Evolutionary conservation across 305 asterid species (phyloP).

Genomic region (Fraxinus platypoda): DNA sequence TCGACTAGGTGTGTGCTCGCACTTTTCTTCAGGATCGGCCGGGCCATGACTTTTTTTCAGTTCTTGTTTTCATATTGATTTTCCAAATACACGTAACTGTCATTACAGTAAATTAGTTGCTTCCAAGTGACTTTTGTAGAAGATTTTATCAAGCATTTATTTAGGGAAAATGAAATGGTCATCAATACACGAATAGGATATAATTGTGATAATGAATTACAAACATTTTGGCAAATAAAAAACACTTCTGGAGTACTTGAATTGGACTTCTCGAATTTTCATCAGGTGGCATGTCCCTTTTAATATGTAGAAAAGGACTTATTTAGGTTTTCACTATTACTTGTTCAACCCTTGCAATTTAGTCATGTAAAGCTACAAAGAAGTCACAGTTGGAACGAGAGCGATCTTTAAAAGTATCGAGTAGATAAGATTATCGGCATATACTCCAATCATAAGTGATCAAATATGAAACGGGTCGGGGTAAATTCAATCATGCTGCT

Average conservation of each 20-base stretch:
- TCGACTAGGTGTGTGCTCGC: neutral
- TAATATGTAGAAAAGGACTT: neutral
- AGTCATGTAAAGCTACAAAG: neutral
- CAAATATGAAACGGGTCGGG: neutral
- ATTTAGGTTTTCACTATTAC: neutral
- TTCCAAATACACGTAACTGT: neutral
- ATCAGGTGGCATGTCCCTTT: neutral
- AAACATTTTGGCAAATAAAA: neutral
- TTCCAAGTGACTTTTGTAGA: neutral
- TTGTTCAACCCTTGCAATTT: neutral
- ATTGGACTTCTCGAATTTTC: neutral
- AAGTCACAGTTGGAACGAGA: neutral
- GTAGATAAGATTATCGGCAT: neutral
- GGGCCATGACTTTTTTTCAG: neutral
- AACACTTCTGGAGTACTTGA: neutral
- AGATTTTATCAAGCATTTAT: neutral
- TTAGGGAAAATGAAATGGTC: neutral
- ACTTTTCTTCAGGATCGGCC: neutral
- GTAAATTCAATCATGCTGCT: neutral
- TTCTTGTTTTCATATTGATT: neutral
- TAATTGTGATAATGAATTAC: neutral
- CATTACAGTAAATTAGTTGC: neutral
- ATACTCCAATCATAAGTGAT: neutral
- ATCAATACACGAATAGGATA: neutral
- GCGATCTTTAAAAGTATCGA: too few species aligned